Conservation (phyloP, 75 land plant species). For the Pinus taeda region DNA sequence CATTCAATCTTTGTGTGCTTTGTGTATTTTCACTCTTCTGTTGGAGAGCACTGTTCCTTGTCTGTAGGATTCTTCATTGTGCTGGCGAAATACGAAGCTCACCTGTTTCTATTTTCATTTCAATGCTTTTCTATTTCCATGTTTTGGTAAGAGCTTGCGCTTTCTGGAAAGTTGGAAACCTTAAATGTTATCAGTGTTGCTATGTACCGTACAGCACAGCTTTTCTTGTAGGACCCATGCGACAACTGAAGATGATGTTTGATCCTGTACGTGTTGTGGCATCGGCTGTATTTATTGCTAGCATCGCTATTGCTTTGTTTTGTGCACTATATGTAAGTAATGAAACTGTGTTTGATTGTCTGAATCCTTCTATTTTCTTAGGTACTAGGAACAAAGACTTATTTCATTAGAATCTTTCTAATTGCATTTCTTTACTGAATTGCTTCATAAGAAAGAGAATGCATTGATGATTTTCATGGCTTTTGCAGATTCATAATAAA, state of each 20-base stretch:
- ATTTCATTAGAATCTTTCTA: too few species aligned
- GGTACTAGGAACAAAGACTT: too few species aligned
- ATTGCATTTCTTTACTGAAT: not conserved
- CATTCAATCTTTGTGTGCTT: not conserved
- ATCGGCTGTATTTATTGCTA: constrained; percentile 64
- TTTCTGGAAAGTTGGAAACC: not conserved
- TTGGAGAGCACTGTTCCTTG: not conserved
- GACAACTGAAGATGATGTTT: constrained; percentile 83
- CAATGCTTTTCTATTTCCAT: not conserved
- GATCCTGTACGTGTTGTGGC: constrained; percentile 86
- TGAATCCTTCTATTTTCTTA: not conserved
- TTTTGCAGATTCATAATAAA: constrained; percentile 59
- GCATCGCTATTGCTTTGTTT: constrained; percentile 68
- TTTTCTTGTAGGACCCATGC: constrained; percentile 77
- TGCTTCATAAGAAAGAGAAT: not conserved
- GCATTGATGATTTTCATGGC: not conserved
- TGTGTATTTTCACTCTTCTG: not conserved
- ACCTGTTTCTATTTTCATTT: not conserved
- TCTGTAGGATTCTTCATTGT: not conserved
- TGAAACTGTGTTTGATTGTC: not conserved
- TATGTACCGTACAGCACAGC: constrained; percentile 67
- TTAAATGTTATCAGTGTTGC: constrained; percentile 19
- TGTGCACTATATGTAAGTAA: constrained; percentile 85
- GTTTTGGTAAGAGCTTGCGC: not conserved
- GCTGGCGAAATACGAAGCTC: not conserved